Conservation (phyloP, 306 rosid species). For the Pyrus bretschneideri region DNA sequence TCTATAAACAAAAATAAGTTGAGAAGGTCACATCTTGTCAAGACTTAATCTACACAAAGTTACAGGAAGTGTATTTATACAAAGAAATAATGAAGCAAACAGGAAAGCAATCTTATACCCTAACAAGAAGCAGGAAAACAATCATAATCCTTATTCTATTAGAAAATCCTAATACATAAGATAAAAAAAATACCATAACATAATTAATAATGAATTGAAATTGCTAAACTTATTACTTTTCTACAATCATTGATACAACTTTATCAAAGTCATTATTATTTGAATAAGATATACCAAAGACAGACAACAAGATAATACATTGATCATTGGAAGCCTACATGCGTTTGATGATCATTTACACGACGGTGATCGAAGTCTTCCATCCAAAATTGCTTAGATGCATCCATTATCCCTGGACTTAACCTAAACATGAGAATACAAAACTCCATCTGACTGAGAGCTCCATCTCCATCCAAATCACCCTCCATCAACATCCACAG, state of each 20-base stretch:
- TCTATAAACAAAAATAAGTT: too few species aligned
- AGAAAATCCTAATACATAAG: neutral
- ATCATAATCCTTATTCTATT: too few species aligned
- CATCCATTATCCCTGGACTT: constrained; percentile 46
- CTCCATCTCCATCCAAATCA: constrained; percentile 73
- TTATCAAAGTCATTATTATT: neutral
- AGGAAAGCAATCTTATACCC: too few species aligned
- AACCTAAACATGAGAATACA: constrained; percentile 75
- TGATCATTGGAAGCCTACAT: neutral
- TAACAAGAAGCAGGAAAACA: too few species aligned
- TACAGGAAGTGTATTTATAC: too few species aligned
- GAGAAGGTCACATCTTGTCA: too few species aligned
- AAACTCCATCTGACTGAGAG: constrained; percentile 51
- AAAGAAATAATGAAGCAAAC: too few species aligned
- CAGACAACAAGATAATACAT: neutral
- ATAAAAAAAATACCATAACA: neutral
- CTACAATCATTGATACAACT: neutral
- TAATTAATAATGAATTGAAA: too few species aligned
- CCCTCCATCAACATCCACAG: constrained; percentile 61
- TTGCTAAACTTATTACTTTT: neutral
- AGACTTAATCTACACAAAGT: too few species aligned
- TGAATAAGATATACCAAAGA: neutral
- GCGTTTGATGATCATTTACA: neutral
- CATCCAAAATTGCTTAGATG: neutral
- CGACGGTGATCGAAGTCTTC: neutral